These are phyloP conservation scores for Globisporangium perplexum DNA, from an alignment of 352 stramenopile species.

Conservation along the genomic window DNA sequence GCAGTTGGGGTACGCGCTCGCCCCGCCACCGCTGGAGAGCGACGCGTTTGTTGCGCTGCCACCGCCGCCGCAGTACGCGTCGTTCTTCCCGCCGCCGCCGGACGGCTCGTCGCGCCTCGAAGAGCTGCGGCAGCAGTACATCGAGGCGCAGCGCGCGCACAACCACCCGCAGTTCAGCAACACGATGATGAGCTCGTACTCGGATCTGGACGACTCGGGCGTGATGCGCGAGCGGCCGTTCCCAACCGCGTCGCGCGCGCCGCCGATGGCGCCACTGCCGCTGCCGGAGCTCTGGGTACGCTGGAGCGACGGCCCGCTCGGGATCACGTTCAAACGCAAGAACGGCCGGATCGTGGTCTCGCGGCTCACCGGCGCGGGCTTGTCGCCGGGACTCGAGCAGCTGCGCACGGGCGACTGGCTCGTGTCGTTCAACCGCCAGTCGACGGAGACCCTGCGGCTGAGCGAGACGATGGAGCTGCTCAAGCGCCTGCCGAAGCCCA, in stretches of 20 bases:
- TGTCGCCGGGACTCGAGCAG: slow-evolving; percentile 57
- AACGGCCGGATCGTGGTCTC: slow-evolving; percentile 76
- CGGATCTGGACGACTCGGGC: slow-evolving; percentile 62
- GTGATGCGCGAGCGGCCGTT: slow-evolving; percentile 32
- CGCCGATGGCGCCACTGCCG: slow-evolving; percentile 15
- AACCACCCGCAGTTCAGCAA: slow-evolving; percentile 28
- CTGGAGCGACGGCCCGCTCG: slow-evolving; percentile 65
- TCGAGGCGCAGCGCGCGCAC: slow-evolving; percentile 51
- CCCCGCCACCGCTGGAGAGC: slow-evolving; percentile 5
- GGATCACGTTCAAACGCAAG: slow-evolving; percentile 78
- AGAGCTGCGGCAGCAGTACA: slow-evolving; percentile 61
- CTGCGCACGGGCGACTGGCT: slow-evolving; percentile 69
- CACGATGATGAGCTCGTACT: slow-evolving; percentile 55
- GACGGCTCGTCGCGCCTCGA: slow-evolving; percentile 30
- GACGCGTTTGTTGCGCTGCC: slow-evolving; percentile 11
- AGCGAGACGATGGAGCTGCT: slow-evolving; percentile 81
- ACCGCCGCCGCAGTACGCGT: slow-evolving; percentile 19
- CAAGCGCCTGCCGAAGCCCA: slow-evolving; percentile 65
- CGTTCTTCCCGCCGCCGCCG: slow-evolving; percentile 1
- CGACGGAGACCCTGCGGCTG: slow-evolving; percentile 50
- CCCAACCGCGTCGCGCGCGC: not conserved
- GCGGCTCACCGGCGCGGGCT: slow-evolving; percentile 61
- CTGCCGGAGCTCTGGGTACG: slow-evolving; percentile 61
- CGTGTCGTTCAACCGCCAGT: slow-evolving; percentile 66
- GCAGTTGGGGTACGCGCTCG: not conserved